phyloP scores from a whole-genome alignment of 345 rosid genomes.

The Gynandropsis gynandra region DNA sequence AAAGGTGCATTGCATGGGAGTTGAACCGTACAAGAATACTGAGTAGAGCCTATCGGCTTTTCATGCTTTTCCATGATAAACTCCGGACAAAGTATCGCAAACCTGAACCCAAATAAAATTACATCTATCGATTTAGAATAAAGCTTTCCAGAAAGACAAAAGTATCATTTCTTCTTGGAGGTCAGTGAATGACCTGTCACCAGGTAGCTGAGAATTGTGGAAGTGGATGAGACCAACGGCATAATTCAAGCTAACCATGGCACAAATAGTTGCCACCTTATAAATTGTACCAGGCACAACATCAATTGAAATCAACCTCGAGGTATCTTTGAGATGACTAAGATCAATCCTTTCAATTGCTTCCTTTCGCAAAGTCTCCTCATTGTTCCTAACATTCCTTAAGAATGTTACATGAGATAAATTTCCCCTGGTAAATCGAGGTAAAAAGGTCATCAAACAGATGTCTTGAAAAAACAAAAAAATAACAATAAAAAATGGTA shows the following conservation, averaged over 20 bases:
- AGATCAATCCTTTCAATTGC: conserved; percentile 97
- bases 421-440: conserved; percentile 55
- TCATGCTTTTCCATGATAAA: conserved; percentile 87
- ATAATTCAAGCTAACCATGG: conserved; percentile 92
- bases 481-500: neutral
- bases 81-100: conserved; percentile 94
- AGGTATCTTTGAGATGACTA: conserved; percentile 82
- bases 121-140: conserved; percentile 7
- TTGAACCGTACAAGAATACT: conserved; percentile 95
- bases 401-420: conserved; percentile 80
- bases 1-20: conserved; percentile 98
- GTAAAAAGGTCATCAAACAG: conserved; percentile 2
- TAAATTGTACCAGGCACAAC: conserved; percentile 75
- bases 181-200: conserved; percentile 58
- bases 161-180: neutral
- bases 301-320: conserved; percentile 74
- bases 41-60: conserved; percentile 79
- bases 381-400: conserved; percentile 93
- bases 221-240: conserved; percentile 94
- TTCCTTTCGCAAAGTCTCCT: conserved; percentile 93
- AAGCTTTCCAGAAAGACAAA: neutral
- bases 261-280: conserved; percentile 94
- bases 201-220: conserved; percentile 95
- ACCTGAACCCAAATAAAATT: conserved; percentile 36
- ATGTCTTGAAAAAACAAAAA: neutral